Evolutionary conservation across 2,329 filamentous ascomycete genomes (phyloP).

Genomic region (Dactylellina drechsleri): DNA sequence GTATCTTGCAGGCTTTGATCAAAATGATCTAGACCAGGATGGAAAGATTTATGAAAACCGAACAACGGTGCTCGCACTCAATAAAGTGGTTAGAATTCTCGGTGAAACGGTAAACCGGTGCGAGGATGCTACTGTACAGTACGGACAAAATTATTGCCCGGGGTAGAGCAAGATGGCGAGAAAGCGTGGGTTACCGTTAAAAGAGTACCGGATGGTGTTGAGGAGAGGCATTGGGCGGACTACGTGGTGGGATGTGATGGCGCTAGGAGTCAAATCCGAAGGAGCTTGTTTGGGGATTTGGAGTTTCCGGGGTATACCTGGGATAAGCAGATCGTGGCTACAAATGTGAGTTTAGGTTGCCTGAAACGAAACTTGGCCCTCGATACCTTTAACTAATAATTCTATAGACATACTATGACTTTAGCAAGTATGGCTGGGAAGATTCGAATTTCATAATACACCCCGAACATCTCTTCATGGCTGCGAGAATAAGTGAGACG

Average conservation of each 20-base stretch:
- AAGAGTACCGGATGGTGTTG: slow-evolving; percentile 23
- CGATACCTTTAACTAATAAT: slow-evolving; percentile 2
- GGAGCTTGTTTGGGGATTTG: slow-evolving; percentile 65
- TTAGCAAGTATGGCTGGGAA: slow-evolving; percentile 67
- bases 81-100: slow-evolving; percentile 63
- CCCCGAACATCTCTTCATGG: slow-evolving; percentile 72
- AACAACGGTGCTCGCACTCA: slow-evolving; percentile 64
- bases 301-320: slow-evolving; percentile 71
- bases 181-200: slow-evolving; percentile 38
- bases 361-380: no score
- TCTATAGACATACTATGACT: slow-evolving; percentile 70
- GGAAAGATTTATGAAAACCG: slow-evolving; percentile 60
- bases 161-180: slow-evolving; percentile 64
- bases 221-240: slow-evolving; percentile 63
- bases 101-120: slow-evolving; percentile 61
- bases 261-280: slow-evolving; percentile 65
- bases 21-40: slow-evolving; percentile 58
- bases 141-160: slow-evolving; percentile 65
- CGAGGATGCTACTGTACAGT: slow-evolving; percentile 62
- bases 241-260: slow-evolving; percentile 71
- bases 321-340: slow-evolving; percentile 71
- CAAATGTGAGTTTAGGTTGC: slow-evolving; percentile 65
- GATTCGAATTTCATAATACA: slow-evolving; percentile 72
- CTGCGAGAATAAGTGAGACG: slow-evolving; percentile 67
- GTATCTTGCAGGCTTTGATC: slow-evolving; percentile 60